Percentiles rank a stretch among this genome's conserved stretches.
Evolutionary conservation across 805 yeast species (phyloP).

Genomic region (Debaryomyces maramus): DNA sequence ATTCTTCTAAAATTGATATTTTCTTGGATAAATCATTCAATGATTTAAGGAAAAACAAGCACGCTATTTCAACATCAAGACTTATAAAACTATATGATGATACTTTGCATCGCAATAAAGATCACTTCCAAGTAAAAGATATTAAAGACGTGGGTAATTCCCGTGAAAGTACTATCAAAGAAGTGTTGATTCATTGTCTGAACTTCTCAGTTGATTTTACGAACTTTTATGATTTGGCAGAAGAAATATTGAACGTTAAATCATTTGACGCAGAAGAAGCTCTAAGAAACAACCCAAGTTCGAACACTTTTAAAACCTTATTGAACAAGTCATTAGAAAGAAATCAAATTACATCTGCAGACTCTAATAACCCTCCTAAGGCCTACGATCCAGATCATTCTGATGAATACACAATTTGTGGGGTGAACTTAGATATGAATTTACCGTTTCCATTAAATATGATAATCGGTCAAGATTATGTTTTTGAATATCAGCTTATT

Average conservation of each 20-base stretch:
- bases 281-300: slow-evolving; percentile 41
- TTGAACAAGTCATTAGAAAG: slow-evolving; percentile 43
- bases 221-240: slow-evolving; percentile 45
- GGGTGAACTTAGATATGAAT: slow-evolving; percentile 54
- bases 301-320: slow-evolving; percentile 44
- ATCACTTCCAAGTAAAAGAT: slow-evolving; percentile 1
- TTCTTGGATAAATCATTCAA: slow-evolving; percentile 51
- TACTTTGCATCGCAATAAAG: slow-evolving; percentile 6
- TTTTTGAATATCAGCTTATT: slow-evolving; percentile 76
- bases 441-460: slow-evolving; percentile 88
- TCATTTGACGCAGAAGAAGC: slow-evolving; percentile 56
- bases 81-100: slow-evolving; percentile 25
- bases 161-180: slow-evolving; percentile 4
- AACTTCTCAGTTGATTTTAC: slow-evolving; percentile 44
- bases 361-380: slow-evolving; percentile 5
- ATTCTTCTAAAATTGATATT: slow-evolving; percentile 49
- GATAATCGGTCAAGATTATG: slow-evolving; percentile 64
- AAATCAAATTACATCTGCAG: slow-evolving; percentile 12
- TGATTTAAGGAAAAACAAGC: slow-evolving; percentile 52
- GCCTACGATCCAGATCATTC: slow-evolving; percentile 24
- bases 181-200: slow-evolving; percentile 16
- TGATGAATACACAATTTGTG: slow-evolving; percentile 48
- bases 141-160: slow-evolving; percentile 3
- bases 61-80: slow-evolving; percentile 29
- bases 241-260: slow-evolving; percentile 52